Evolutionary conservation across 208 protist genomes (phyloP).

Genomic region (Leishmania braziliensis): DNA sequence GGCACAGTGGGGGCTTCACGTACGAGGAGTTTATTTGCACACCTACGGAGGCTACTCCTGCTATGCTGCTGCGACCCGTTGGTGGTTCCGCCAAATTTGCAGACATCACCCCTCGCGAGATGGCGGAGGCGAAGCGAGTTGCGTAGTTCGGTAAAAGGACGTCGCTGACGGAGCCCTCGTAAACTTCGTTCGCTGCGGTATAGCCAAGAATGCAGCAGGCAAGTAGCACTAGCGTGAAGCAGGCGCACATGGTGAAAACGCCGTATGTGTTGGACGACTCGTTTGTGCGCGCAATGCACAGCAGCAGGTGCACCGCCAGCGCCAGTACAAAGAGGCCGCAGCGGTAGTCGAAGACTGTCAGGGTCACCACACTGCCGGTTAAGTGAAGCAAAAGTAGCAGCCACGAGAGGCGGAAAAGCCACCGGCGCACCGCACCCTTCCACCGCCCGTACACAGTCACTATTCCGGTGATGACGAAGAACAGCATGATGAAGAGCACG

Average conservation of each 20-base stretch:
- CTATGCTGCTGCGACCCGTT: background rate
- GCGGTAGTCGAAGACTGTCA: constrained; percentile 51
- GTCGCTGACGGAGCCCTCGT: constrained; percentile 37
- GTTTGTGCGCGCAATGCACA: constrained; percentile 51
- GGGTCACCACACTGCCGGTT: constrained; percentile 44
- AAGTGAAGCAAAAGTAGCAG: constrained; percentile 49
- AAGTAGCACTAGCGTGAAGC: constrained; percentile 47
- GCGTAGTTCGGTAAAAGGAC: constrained; percentile 33
- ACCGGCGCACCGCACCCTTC: constrained; percentile 35
- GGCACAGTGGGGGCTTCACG: constrained; percentile 44
- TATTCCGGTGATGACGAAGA: constrained; percentile 42
- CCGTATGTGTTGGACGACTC: constrained; percentile 53
- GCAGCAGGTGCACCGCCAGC: constrained; percentile 50
- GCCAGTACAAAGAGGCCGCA: constrained; percentile 63
- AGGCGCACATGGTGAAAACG: constrained; percentile 33
- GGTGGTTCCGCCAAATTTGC: background rate
- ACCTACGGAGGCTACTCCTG: background rate
- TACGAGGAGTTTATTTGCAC: background rate
- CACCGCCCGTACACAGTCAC: constrained; percentile 49
- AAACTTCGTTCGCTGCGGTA: constrained; percentile 23
- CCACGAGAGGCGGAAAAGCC: constrained; percentile 56
- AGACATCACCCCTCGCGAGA: background rate
- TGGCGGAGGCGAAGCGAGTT: constrained; percentile 20
- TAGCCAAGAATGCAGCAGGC: constrained; percentile 55
- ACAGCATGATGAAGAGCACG: constrained; percentile 43